These are phyloP conservation scores for Venturia nashicola DNA, from an alignment of 2,329 filamentous ascomycete genomes.

Conservation along the genomic window DNA sequence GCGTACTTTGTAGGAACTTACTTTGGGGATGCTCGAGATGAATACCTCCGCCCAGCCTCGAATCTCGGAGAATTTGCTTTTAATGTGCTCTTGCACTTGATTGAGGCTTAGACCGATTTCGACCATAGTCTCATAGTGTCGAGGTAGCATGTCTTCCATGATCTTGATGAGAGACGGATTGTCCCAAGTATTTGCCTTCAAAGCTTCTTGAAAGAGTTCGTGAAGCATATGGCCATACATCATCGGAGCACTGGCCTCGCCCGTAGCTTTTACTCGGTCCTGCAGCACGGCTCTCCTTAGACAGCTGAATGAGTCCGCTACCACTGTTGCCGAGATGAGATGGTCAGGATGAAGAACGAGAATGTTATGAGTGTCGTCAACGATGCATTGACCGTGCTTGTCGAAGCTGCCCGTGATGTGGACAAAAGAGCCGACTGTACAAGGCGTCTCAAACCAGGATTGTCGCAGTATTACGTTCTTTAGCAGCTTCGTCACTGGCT, in stretches of 20 bases:
- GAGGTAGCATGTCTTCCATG: conserved; percentile 57
- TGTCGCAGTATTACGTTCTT: conserved; percentile 67
- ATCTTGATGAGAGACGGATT: conserved; percentile 50
- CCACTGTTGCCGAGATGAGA: conserved; percentile 84
- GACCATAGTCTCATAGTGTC: conserved; percentile 80
- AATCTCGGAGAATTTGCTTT: conserved; percentile 71
- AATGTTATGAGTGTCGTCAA: conserved; percentile 74
- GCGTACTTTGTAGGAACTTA: neutral
- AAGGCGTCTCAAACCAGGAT: conserved; percentile 76
- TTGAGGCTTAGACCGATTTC: conserved; percentile 65
- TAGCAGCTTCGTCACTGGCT: conserved; percentile 55
- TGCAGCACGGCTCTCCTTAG: conserved; percentile 84
- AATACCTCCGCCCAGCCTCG: conserved; percentile 76
- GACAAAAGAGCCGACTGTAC: conserved; percentile 62
- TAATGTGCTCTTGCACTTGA: conserved; percentile 66
- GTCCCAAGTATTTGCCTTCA: conserved; percentile 76
- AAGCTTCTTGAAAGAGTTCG: conserved; percentile 85
- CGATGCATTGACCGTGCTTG: conserved; percentile 56
- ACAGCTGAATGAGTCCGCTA: conserved; percentile 93
- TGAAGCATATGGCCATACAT: conserved; percentile 91
- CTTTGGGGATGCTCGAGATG: conserved; percentile 55
- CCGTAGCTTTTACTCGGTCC: conserved; percentile 85
- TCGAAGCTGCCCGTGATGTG: conserved; percentile 77
- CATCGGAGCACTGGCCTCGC: conserved; percentile 64
- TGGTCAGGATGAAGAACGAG: conserved; percentile 91